Percentiles rank a stretch among this genome's conserved stretches.
Evolutionary conservation across 2,329 filamentous ascomycete genomes (phyloP).

Genomic region (Colletotrichum incanum): DNA sequence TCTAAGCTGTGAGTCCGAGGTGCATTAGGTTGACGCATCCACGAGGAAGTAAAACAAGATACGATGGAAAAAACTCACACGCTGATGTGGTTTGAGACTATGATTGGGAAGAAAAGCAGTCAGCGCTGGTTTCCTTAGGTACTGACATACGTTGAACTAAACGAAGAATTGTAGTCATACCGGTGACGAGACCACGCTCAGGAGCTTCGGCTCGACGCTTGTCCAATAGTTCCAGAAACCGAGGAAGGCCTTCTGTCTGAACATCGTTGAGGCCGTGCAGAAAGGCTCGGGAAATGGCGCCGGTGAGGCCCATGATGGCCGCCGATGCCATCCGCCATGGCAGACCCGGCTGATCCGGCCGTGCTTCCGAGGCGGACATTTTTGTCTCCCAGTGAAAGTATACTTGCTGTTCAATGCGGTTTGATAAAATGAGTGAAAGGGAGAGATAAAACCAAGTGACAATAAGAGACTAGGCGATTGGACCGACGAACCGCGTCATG

Average conservation of each 20-base stretch:
- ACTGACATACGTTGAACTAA: neutral
- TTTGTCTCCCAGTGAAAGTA: neutral
- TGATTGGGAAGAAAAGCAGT: constrained; percentile 3
- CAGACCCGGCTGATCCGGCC: constrained; percentile 67
- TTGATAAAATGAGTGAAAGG: constrained; percentile 10
- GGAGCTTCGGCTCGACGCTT: constrained; percentile 76
- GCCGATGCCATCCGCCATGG: constrained; percentile 83
- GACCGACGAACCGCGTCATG: constrained; percentile 13
- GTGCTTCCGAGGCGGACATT: constrained; percentile 32
- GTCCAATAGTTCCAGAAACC: constrained; percentile 84
- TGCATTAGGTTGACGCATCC: constrained; percentile 29
- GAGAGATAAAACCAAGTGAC: constrained; percentile 5
- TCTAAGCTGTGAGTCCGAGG: constrained; percentile 76
- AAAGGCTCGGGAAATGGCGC: constrained; percentile 80
- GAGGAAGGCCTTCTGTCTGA: constrained; percentile 82
- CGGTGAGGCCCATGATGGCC: constrained; percentile 81
- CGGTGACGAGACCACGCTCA: constrained; percentile 86
- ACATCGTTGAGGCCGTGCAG: constrained; percentile 81
- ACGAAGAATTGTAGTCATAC: constrained; percentile 14
- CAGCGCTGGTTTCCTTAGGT: constrained; percentile 10
- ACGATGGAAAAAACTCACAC: constrained; percentile 74
- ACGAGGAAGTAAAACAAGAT: constrained; percentile 25
- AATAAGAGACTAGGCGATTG: constrained; percentile 17
- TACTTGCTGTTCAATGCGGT: neutral
- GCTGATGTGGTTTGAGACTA: constrained; percentile 90